These are phyloP conservation scores for Talaromyces sp. DNA, from an alignment of 2,329 filamentous ascomycete species.

Conservation along the genomic window DNA sequence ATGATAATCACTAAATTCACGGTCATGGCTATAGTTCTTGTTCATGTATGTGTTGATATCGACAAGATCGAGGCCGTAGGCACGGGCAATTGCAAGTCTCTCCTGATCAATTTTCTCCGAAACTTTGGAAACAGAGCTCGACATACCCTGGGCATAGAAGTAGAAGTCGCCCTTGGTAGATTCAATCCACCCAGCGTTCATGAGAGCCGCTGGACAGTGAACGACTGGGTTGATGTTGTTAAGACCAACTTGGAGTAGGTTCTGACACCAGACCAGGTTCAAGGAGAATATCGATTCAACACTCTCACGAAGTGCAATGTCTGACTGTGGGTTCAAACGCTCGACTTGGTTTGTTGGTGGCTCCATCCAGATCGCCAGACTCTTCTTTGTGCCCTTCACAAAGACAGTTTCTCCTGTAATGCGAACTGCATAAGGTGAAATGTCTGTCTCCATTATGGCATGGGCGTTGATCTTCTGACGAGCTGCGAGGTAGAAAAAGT, in stretches of 20 bases:
- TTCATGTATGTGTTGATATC: constrained; percentile 22
- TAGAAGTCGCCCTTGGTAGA: constrained; percentile 21
- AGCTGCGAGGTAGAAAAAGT: constrained; percentile 24
- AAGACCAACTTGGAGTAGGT: constrained; percentile 18
- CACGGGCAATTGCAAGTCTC: constrained; percentile 18
- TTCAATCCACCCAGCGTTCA: constrained; percentile 24
- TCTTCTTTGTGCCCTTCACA: constrained; percentile 19
- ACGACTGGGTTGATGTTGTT: constrained; percentile 24
- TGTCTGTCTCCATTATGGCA: constrained; percentile 20
- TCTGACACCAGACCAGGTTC: constrained; percentile 19
- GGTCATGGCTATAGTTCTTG: constrained; percentile 18
- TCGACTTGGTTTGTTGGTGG: constrained; percentile 14
- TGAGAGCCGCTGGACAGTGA: constrained; percentile 19
- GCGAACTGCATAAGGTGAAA: constrained; percentile 18
- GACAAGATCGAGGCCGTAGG: constrained; percentile 20
- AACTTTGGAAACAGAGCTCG: constrained; percentile 17
- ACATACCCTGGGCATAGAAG: constrained; percentile 24
- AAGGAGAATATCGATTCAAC: constrained; percentile 17
- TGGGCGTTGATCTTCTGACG: constrained; percentile 21
- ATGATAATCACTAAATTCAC: constrained; percentile 16
- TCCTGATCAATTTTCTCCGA: constrained; percentile 18
- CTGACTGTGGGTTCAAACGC: constrained; percentile 9
- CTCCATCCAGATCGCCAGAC: constrained; percentile 19
- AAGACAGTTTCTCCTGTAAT: constrained; percentile 14
- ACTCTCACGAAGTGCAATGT: constrained; percentile 12